Base-by-base conservation (phyloP, 2,329 filamentous ascomycete species). In the Conoideocrella luteorostrata region DNA sequence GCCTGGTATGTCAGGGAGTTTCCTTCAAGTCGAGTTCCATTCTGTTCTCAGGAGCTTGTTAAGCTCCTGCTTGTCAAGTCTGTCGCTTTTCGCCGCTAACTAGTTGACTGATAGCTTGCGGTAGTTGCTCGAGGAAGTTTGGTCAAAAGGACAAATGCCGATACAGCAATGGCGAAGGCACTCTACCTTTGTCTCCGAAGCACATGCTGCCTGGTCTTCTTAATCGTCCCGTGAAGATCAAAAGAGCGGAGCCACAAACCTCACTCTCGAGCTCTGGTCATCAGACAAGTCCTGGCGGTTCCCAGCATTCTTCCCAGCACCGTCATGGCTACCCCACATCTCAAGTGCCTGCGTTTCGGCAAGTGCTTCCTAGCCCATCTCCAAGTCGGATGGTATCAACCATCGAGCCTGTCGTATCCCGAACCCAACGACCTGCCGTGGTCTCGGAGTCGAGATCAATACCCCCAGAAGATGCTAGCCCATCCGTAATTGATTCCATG, bases 401-500 rank as follows among this genome's bases (percentile, higher is more conserved):
- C 4, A 23, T 34, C 4, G 30, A 39, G 38, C 20, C 43, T 32
- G 24, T 17, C 4, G 26, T 22, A 9, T 35, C 33, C 22, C 15
- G 33, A 20, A 20, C 18, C 33, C 18, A 20, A 13, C 18, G 33
- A 20, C 11, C n/a, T 18, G 33, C 15, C n/a, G 33, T 20, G 4
- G 3, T 20, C 17, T 35, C 33, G 15, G 33, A 35, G 6, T 9
- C 33, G 11, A 15, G n/a, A 6, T 35, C 33, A 12, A 20, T 22
- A 20, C 33, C 32, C 33, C 18, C 9, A 24, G 45, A 21, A 20
- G 24, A 18, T 18, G 46, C 46, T n/a, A 53, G 46, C 21, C 59
- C 63, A 3, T 64, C 66, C 0, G 64, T 61, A 3, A 66, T 62
- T 3, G 61, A 70, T 47, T 70, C 69, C 2, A 72, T 72, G 66